Percentiles rank a stretch among this genome's conserved stretches.
Conservation (phyloP, 306 rosid genomes). For the Vigna trinervia region DNA sequence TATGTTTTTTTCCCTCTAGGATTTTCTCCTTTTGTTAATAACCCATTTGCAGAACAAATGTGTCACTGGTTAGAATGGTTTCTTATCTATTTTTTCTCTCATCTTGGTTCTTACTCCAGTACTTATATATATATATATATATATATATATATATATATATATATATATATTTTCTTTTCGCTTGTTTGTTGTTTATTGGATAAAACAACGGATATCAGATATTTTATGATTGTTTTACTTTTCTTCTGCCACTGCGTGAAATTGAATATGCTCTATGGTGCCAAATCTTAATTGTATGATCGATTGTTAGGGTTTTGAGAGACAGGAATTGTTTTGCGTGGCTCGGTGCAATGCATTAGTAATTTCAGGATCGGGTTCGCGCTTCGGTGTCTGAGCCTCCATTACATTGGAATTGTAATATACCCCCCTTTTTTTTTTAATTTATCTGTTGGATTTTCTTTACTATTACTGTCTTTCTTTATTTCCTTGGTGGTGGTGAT, state of each 20-base stretch:
- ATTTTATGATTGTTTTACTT: background rate
- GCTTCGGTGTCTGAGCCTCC: constrained; percentile 57
- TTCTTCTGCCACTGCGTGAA: constrained; percentile 13
- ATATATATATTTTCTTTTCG: background rate
- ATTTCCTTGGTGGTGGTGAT: constrained; percentile 18
- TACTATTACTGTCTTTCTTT: constrained; percentile 2
- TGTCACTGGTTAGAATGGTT: background rate
- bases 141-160: too few relatives aligned
- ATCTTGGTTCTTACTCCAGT: constrained; percentile 6
- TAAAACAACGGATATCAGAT: background rate
- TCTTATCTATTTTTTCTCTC: constrained; percentile 21
- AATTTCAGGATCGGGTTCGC: constrained; percentile 46
- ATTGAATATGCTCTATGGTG: constrained; percentile 26
- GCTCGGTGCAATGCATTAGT: constrained; percentile 51
- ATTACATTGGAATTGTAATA: constrained; percentile 35
- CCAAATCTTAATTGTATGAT: constrained; percentile 36
- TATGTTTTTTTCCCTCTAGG: background rate
- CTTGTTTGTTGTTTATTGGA: background rate
- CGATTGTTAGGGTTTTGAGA: constrained; percentile 57
- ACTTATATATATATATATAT: background rate
- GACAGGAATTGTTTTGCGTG: constrained; percentile 49
- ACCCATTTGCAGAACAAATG: background rate
- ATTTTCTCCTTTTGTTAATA: constrained; percentile 1
- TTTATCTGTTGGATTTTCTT: constrained; percentile 17
- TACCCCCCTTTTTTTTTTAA: constrained; percentile 2